These are phyloP conservation scores for Epithele typhae DNA, from an alignment of 768 basidiomycete species.

Conservation along the genomic window DNA sequence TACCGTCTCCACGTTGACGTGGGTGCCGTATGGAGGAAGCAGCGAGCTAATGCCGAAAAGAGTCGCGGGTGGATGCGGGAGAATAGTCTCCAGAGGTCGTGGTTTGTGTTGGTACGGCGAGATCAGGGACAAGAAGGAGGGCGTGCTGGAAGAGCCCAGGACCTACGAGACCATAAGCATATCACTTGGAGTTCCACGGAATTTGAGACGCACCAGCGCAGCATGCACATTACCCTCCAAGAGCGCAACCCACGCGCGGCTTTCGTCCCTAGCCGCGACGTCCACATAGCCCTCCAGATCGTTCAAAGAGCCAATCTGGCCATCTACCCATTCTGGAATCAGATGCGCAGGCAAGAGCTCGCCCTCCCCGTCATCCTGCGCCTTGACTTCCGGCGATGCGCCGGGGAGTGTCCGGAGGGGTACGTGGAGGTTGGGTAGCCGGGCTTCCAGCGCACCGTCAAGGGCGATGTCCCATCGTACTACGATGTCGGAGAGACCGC, in stretches of 20 bases:
- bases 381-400: constrained; percentile 19
- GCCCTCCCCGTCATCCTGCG: constrained; percentile 29
- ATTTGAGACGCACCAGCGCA: constrained; percentile 46
- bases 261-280: constrained; percentile 60
- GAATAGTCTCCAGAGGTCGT: constrained; percentile 40
- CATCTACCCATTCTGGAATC: constrained; percentile 75
- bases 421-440: constrained; percentile 70
- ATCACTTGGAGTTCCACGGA: not conserved
- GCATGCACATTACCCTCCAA: constrained; percentile 76
- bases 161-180: constrained; percentile 29
- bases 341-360: constrained; percentile 59
- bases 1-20: constrained; percentile 46
- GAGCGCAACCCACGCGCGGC: constrained; percentile 77
- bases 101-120: constrained; percentile 26
- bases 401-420: constrained; percentile 29
- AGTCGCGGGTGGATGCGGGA: constrained; percentile 66
- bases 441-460: constrained; percentile 64
- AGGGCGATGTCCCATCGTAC: constrained; percentile 66
- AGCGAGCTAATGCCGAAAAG: constrained; percentile 64
- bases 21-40: constrained; percentile 56
- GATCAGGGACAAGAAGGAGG: constrained; percentile 41
- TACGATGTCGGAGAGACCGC: constrained; percentile 46
- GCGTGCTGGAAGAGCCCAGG: constrained; percentile 42
- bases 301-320: constrained; percentile 33
- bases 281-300: constrained; percentile 67